These are phyloP conservation scores for Crotalaria pallida DNA, from an alignment of 306 rosid species.

Conservation along the genomic window DNA sequence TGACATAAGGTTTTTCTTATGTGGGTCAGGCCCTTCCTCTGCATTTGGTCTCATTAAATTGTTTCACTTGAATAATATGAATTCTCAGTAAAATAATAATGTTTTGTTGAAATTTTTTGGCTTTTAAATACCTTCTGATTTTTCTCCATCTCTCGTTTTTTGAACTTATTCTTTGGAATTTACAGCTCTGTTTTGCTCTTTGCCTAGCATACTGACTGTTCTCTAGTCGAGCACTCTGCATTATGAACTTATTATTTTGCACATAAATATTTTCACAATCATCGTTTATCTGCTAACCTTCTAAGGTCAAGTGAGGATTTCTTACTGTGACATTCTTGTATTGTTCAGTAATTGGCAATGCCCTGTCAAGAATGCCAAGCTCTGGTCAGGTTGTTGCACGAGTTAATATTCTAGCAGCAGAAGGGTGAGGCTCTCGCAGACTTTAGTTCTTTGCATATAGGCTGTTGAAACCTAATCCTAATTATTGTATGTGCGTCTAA, in stretches of 20 bases:
- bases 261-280: not conserved
- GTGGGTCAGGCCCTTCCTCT: not conserved
- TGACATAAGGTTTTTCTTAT: not conserved
- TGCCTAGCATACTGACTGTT: not conserved
- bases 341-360: conserved; percentile 77
- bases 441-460: conserved; percentile 3
- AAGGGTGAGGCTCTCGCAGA: conserved; percentile 62
- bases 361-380: conserved; percentile 82
- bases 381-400: conserved; percentile 87
- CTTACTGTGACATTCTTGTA: conserved; percentile 24
- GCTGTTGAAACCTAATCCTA: not conserved
- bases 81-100: not conserved
- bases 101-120: not conserved
- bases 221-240: not conserved
- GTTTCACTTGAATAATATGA: conserved; percentile 1
- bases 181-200: not conserved
- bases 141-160: not conserved
- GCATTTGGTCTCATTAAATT: not conserved
- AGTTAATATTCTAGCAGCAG: conserved; percentile 74
- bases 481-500: conserved; percentile 8
- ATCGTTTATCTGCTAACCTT: not conserved
- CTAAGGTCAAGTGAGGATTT: not conserved
- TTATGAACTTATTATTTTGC: not conserved
- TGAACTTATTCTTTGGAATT: not conserved
- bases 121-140: not conserved